phyloP scores from a whole-genome alignment of 768 basidiomycete species.

The Kwoniella sp. region DNA sequence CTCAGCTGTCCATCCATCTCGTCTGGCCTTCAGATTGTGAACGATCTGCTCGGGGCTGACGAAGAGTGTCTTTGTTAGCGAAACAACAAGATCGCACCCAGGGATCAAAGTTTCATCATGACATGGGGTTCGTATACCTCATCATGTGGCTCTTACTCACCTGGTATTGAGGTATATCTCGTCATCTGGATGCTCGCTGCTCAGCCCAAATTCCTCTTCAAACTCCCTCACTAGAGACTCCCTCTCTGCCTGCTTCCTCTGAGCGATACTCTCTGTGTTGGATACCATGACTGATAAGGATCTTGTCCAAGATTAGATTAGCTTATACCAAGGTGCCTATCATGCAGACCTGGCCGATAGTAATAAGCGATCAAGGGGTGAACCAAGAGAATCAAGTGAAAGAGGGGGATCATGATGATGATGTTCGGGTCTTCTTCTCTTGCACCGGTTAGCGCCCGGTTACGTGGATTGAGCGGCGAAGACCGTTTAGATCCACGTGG shows the following conservation, averaged over 20 bases:
- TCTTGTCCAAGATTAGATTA: too few species aligned
- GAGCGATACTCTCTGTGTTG: neutral
- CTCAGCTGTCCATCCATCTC: slow-evolving; percentile 50
- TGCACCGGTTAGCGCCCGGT: too few species aligned
- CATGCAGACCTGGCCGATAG: too few species aligned
- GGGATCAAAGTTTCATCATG: too few species aligned
- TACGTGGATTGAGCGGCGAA: neutral
- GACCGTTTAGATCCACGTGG: neutral
- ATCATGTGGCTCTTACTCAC: slow-evolving; percentile 7
- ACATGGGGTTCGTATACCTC: too few species aligned
- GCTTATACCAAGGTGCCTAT: too few species aligned
- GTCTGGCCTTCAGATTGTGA: slow-evolving; percentile 29
- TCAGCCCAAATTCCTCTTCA: slow-evolving; percentile 34
- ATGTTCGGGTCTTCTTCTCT: too few species aligned
- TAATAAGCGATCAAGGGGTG: too few species aligned
- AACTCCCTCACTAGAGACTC: slow-evolving; percentile 31
- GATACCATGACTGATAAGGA: neutral
- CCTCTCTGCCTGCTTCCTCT: slow-evolving; percentile 30
- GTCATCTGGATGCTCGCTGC: slow-evolving; percentile 40
- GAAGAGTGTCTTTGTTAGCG: too few species aligned
- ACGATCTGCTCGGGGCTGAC: slow-evolving; percentile 42
- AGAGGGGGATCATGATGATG: too few species aligned
- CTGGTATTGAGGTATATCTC: slow-evolving; percentile 9
- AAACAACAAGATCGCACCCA: too few species aligned
- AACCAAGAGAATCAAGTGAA: too few species aligned